A percentile compares a stretch with the other conserved stretches of the same genome.
These are phyloP conservation scores for Penicillium cinerascens DNA, from an alignment of 495 filamentous ascomycete species.

Conservation along the genomic window DNA sequence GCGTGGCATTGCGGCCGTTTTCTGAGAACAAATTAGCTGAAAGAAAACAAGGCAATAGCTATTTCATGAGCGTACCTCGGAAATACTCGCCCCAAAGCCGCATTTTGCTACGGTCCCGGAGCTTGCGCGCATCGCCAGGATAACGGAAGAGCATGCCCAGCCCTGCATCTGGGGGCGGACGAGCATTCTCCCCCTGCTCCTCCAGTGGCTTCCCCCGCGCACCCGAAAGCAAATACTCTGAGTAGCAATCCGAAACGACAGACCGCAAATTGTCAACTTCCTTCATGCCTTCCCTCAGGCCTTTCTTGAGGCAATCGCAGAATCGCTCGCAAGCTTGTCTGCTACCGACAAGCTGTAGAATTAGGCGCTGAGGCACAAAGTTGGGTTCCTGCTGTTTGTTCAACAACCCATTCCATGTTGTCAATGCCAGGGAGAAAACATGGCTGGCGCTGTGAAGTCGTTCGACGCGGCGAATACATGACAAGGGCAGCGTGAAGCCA, in stretches of 20 bases:
- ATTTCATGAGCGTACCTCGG: slow-evolving; percentile 45
- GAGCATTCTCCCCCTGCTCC: slow-evolving; percentile 39
- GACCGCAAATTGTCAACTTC: slow-evolving; percentile 78
- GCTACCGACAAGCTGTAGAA: slow-evolving; percentile 83
- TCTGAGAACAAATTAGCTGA: slow-evolving; percentile 45
- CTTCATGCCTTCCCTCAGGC: slow-evolving; percentile 75
- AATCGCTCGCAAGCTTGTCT: slow-evolving; percentile 89
- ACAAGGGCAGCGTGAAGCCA: slow-evolving; percentile 94
- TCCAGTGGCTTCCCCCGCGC: slow-evolving; percentile 36
- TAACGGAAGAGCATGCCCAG: slow-evolving; percentile 92
- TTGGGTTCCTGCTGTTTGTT: slow-evolving; percentile 53
- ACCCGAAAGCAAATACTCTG: slow-evolving; percentile 77
- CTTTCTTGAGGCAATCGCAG: slow-evolving; percentile 91
- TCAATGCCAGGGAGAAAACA: slow-evolving; percentile 89
- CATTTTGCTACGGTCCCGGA: slow-evolving; percentile 96
- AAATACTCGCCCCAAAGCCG: slow-evolving; percentile 95
- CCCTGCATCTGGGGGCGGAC: slow-evolving; percentile 82
- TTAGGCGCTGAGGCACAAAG: slow-evolving; percentile 71
- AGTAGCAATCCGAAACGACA: slow-evolving; percentile 82
- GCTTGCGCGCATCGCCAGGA: slow-evolving; percentile 92
- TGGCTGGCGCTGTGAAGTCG: slow-evolving; percentile 84
- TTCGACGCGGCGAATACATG: slow-evolving; percentile 86
- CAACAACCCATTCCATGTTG: slow-evolving; percentile 83
- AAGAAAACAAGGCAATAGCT: background rate
- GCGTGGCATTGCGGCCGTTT: slow-evolving; percentile 87